Percentiles rank a stretch among this genome's conserved stretches.
These are phyloP conservation scores for Raffaelea ambrosiae DNA, from an alignment of 2,329 filamentous ascomycete species.

Conservation along the genomic window DNA sequence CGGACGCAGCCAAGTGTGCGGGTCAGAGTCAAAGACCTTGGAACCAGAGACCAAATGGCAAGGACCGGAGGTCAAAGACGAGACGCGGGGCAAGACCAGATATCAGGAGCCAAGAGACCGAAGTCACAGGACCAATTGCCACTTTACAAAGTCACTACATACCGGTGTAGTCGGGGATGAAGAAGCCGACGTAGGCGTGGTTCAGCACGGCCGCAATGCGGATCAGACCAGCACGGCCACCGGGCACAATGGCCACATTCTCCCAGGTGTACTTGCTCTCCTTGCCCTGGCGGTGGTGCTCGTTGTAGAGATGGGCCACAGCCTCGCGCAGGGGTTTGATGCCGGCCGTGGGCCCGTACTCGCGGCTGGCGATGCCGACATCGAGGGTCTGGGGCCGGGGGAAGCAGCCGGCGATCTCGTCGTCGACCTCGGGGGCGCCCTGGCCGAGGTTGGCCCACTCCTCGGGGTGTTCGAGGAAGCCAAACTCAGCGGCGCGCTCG, in stretches of 20 bases:
- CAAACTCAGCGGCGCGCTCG: slow-evolving; percentile 80
- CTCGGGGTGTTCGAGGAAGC: slow-evolving; percentile 73
- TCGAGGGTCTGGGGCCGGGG: slow-evolving; percentile 70
- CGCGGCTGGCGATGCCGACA: slow-evolving; percentile 67
- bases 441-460: slow-evolving; percentile 91
- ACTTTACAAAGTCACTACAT: too few species aligned
- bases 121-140: too few species aligned
- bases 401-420: slow-evolving; percentile 86
- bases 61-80: too few species aligned
- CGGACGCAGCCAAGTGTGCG: too few species aligned
- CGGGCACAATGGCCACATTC: slow-evolving; percentile 93
- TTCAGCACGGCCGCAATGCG: slow-evolving; percentile 90
- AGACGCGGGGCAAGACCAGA: too few species aligned
- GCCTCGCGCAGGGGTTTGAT: slow-evolving; percentile 86
- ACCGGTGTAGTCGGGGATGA: slow-evolving; percentile 87
- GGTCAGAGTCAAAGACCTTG: too few species aligned
- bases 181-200: slow-evolving; percentile 88
- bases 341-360: slow-evolving; percentile 90
- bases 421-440: slow-evolving; percentile 87
- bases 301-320: slow-evolving; percentile 87
- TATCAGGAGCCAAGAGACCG: too few species aligned
- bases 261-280: slow-evolving; percentile 90
- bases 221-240: slow-evolving; percentile 85
- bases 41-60: too few species aligned
- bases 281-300: slow-evolving; percentile 81